These are phyloP conservation scores for Cercospora zeina DNA, from an alignment of 2,329 filamentous ascomycete species.

Conservation along the genomic window DNA sequence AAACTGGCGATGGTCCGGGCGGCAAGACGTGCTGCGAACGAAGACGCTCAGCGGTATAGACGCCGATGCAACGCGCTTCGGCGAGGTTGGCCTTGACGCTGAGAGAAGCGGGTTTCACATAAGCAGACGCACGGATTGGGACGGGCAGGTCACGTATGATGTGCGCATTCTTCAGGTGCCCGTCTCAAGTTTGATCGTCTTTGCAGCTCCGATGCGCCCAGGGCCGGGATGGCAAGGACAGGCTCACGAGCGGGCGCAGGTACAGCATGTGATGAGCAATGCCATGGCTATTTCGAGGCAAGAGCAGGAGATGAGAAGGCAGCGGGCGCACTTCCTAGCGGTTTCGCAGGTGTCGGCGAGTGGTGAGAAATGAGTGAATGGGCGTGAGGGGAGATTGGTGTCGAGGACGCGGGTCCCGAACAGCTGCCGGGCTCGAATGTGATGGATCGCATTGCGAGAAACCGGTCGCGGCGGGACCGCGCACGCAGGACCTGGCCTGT, in stretches of 20 bases:
- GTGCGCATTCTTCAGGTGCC: constrained; percentile 13
- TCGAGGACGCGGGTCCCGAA: constrained; percentile 8
- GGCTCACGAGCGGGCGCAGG: constrained; percentile 28
- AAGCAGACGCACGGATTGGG: constrained; percentile 18
- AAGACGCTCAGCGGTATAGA: constrained; percentile 15
- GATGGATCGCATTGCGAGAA: constrained; percentile 28
- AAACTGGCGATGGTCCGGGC: neutral
- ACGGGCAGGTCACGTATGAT: constrained; percentile 13
- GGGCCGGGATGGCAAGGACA: constrained; percentile 28
- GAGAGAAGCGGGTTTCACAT: constrained; percentile 10
- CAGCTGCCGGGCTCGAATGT: constrained; percentile 23
- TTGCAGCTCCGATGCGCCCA: constrained; percentile 26
- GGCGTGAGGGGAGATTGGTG: constrained; percentile 16
- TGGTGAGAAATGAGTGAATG: constrained; percentile 19
- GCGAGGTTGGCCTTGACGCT: constrained; percentile 1
- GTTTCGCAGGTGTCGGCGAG: constrained; percentile 18
- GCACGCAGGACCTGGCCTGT: constrained; percentile 2
- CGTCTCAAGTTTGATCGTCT: constrained; percentile 21
- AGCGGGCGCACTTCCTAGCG: constrained; percentile 21
- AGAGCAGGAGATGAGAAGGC: constrained; percentile 3
- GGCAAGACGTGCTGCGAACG: constrained; percentile 5
- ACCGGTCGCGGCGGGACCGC: constrained; percentile 16
- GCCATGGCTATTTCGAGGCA: constrained; percentile 23
- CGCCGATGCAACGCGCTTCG: constrained; percentile 19
- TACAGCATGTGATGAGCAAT: constrained; percentile 31